Conservation (phyloP, 2,329 filamentous ascomycete species). For the Stachybotrys echinatus region DNA sequence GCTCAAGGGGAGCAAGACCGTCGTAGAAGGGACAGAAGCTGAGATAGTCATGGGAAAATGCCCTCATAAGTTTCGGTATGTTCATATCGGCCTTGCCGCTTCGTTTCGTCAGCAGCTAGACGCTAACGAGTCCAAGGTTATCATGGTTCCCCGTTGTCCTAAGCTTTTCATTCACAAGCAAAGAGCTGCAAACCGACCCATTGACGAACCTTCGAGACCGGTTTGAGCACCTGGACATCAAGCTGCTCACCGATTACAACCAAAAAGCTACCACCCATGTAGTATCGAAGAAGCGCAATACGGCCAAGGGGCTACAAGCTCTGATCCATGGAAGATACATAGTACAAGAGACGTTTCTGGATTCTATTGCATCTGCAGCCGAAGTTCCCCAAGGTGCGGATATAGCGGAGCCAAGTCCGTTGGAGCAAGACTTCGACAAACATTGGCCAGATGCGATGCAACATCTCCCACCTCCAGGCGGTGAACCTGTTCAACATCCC, state of each 20-base stretch:
- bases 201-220: conserved; percentile 55
- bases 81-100: background rate
- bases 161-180: conserved; percentile 70
- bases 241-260: conserved; percentile 70
- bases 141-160: conserved; percentile 78
- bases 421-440: conserved; percentile 75
- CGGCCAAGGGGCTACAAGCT: conserved; percentile 78
- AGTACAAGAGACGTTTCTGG: conserved; percentile 68
- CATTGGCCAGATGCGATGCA: conserved; percentile 72
- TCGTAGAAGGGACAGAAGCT: conserved; percentile 46
- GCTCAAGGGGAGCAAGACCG: conserved; percentile 56
- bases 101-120: background rate
- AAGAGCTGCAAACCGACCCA: conserved; percentile 63
- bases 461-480: conserved; percentile 68
- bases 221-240: conserved; percentile 84
- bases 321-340: conserved; percentile 76
- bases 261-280: conserved; percentile 75
- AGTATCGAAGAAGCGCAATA: conserved; percentile 84
- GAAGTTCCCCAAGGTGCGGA: conserved; percentile 41
- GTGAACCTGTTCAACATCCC: conserved; percentile 67
- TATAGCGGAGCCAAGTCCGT: conserved; percentile 41
- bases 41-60: conserved; percentile 69
- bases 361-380: conserved; percentile 62
- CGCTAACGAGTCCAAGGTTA: conserved; percentile 45
- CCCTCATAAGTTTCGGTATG: conserved; percentile 54